Evolutionary conservation across 257 asterid species (phyloP), one percentile per base, ranked within the genome.

Genomic region (Salvia rosmarinus): DNA sequence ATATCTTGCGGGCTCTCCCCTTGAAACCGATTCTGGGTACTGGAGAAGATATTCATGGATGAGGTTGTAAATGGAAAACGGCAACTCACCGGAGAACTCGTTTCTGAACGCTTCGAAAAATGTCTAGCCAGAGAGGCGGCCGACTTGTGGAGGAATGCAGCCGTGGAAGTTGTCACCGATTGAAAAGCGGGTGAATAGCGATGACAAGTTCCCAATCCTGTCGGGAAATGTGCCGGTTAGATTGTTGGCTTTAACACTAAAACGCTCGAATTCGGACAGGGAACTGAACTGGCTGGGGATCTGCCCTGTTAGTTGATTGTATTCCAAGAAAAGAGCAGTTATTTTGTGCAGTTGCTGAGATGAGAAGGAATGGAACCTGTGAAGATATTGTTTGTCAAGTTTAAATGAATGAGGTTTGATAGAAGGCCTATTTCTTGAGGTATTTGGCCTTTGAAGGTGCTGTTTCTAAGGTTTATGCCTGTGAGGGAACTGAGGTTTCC

Each of bases 11-110:
- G 57, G 37, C 59, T 44, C 7, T 23, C 16, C 2, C 2, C 76
- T 1, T 30, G 35, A 13, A 71, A 25, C 21, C 3, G 13, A 20
- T 71, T 71, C n/a, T 19, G 60, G n/a, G 0, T 59, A n/a, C n/a
- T 17, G 12, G 61, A 16, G 2, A 71, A 30, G 6, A 6, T 0
- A 9, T 0, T 12, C 20, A 71, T 9, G 14, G 49, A 43, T 9
- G 75, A 58, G 13, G 25, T 71, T 71, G 2, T 71, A 71, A 43
- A 71, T 25, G 9, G 68, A 71, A 6, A 68, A 17, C 8, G 75
- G 75, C 21, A 71, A 9, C 67, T 40, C 68, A 16, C 75, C 51
- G 21, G 60, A 61, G n/a, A 71, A 32, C 3, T 16, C 23, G 56
- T 57, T 58, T 7, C 5, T 51, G 5, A 9, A 6, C 2, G 60